Evolutionary conservation across 1,139 yeast species (phyloP), one percentile per base, ranked within the genome.

Genomic region (Zygoascus sp.): DNA sequence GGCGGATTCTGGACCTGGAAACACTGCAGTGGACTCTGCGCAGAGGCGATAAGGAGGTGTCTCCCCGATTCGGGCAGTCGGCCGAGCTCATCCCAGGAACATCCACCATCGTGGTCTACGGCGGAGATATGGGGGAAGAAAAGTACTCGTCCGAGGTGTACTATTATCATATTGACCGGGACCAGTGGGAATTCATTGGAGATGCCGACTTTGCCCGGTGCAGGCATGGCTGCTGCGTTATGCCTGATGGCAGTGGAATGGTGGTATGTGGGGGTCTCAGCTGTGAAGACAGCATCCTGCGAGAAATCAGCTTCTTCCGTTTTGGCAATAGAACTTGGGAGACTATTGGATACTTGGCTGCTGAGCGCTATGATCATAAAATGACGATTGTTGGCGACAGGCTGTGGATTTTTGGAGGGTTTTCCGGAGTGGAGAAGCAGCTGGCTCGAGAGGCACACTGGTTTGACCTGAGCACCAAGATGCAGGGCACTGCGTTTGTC

Each of bases 1-100:
- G 34, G 34, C 11, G 17, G 13, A 15, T 30, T 3, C 34, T 30
- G 4, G 34, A 30, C 17, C 15, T 30, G 34, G 34, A 30, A 15
- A 30, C 34, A n/a, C 13, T 30, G 34, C 15, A 30, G 17, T 30
- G 34, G 34, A n/a, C 34, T 9, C 8, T 15, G 11, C 34, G 34
- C 13, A 30, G 17, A 7, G 34, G 34, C 7, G 17, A 9, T n/a
- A 13, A 13, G 15, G 34, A 30, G 9, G 8, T 30, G 17, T 11
- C 9, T n/a, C 34, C 34, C n/a, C 11, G 34, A 7, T 15, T 13
- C 34, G 34, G 34, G 8, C 34, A 30, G 8, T 30, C 34, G 15
- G 34, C 34, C n/a, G 34, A 30, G 17, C 34, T 30, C 16, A 30
- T 30, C 17, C 34, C 34, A 30, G 34, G 34, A 4, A 30, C 34